Base-by-base conservation (phyloP, 441 rosid genomes). In the Pelargonium fulgidum region DNA sequence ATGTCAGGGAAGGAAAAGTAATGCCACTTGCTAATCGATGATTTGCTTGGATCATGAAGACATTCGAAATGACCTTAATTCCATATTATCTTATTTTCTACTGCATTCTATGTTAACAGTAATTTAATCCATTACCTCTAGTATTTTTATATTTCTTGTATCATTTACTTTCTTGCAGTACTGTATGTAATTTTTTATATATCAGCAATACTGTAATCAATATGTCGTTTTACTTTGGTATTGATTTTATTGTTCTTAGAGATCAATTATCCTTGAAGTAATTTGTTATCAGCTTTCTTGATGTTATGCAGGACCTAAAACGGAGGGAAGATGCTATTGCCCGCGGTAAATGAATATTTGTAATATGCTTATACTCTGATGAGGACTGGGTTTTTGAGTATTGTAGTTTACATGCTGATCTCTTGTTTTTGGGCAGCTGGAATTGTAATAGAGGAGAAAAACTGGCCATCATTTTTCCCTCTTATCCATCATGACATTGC, bases 381-480 rank as follows among this genome's bases (percentile, higher is more conserved):
- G 62, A 26, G 47, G 65, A 61, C 12, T n/a, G 64, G 12, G 64
- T 24, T 11, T 58, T 19, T 19, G 29, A 58, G 62, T 58, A 24
- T 41, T 45, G 44, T 59, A 33, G 26, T 36, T 66, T 9, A 66
- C 17, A 20, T 26, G 42, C 14, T 45, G 24, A n/a, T 1, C 45
- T 36, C 47, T 39, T 67, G 29, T 61, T 58, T 45, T 36, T 36
- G 41, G 41, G 41, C 85, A 92, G 98, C 96, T 77, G 99, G 99
- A 76, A 85, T 91, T 79, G 89, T 92, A 71, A 81, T 92, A 64
- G 97, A 95, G 78, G 96, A 86, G 73, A 92, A 93, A 84, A 95
- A 92, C 59, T 95, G 97, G 95, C 99, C 99, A 0, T 90, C 93
- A 11, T 85, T 81, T 84, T 91, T 89, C 59, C 99, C 98, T 9